These are phyloP conservation scores for Pyricularia grisea DNA, from an alignment of 2,329 filamentous ascomycete genomes.

Conservation along the genomic window DNA sequence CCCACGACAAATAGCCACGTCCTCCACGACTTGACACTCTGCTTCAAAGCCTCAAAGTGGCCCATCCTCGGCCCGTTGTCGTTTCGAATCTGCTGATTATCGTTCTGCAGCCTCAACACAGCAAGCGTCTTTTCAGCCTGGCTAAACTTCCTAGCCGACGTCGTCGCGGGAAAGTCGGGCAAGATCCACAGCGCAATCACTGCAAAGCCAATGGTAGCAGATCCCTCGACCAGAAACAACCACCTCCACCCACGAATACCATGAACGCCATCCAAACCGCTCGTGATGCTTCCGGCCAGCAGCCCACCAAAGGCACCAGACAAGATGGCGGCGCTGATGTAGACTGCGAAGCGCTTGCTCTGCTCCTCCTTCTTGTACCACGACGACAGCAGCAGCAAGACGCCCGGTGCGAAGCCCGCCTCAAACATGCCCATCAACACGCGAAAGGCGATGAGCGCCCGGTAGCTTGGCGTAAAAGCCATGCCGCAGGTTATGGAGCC, in stretches of 20 bases:
- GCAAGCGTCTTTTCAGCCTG: constrained; percentile 52
- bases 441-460: constrained; percentile 21
- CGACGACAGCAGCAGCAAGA: constrained; percentile 50
- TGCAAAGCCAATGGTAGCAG: constrained; percentile 45
- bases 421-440: constrained; percentile 46
- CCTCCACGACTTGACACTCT: constrained; percentile 26
- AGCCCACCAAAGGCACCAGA: constrained; percentile 56
- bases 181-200: constrained; percentile 53
- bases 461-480: constrained; percentile 24
- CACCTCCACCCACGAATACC: constrained; percentile 33
- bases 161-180: constrained; percentile 59
- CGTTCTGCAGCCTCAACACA: constrained; percentile 40
- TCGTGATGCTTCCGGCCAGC: constrained; percentile 46
- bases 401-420: constrained; percentile 46
- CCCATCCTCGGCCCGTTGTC: constrained; percentile 15
- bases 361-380: constrained; percentile 42
- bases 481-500: constrained; percentile 27
- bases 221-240: constrained; percentile 42
- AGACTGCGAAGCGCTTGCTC: constrained; percentile 35
- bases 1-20: constrained; percentile 29
- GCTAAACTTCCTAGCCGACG: constrained; percentile 38
- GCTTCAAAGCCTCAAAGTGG: constrained; percentile 15
- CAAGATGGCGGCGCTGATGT: constrained; percentile 59
- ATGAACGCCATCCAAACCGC: constrained; percentile 42
- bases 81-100: constrained; percentile 25